These are phyloP conservation scores for Cyberlindnera euphorbiae DNA, from an alignment of 805 yeast genomes.

Conservation along the genomic window DNA sequence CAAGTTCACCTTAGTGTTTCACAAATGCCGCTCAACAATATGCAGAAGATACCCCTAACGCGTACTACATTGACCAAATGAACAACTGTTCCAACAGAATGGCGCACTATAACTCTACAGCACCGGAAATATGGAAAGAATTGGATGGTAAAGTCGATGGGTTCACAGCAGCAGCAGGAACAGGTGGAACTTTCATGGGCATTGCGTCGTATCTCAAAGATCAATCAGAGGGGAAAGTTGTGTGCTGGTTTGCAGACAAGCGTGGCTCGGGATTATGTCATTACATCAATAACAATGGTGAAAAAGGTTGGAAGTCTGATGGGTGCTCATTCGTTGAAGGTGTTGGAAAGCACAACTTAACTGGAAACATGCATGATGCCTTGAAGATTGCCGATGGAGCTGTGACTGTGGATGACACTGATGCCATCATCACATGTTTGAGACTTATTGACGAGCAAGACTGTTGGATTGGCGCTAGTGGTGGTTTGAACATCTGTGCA, in stretches of 20 bases:
- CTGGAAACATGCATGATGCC: slow-evolving; percentile 22
- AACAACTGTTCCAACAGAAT: slow-evolving; percentile 75
- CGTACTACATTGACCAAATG: slow-evolving; percentile 77
- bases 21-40: slow-evolving; percentile 27
- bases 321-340: slow-evolving; percentile 25
- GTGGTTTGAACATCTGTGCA: slow-evolving; percentile 23
- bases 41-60: slow-evolving; percentile 36
- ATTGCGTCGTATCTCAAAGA: slow-evolving; percentile 56
- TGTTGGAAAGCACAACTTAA: slow-evolving; percentile 21
- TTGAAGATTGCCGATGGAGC: slow-evolving; percentile 21
- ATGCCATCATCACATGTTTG: slow-evolving; percentile 17
- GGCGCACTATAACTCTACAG: slow-evolving; percentile 64
- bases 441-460: slow-evolving; percentile 17
- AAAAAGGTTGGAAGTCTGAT: slow-evolving; percentile 17
- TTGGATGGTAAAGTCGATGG: slow-evolving; percentile 48
- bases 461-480: slow-evolving; percentile 22
- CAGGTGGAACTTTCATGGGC: slow-evolving; percentile 83
- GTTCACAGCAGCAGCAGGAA: slow-evolving; percentile 75
- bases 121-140: slow-evolving; percentile 72
- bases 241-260: slow-evolving; percentile 68
- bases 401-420: slow-evolving; percentile 15
- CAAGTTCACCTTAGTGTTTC: slow-evolving; percentile 44
- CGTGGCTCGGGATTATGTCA: slow-evolving; percentile 69
- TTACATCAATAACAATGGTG: slow-evolving; percentile 17
- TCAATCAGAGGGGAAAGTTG: slow-evolving; percentile 35